These are phyloP conservation scores for Meripilus lineatus DNA, from an alignment of 1,284 basidiomycete species.

Conservation along the genomic window DNA sequence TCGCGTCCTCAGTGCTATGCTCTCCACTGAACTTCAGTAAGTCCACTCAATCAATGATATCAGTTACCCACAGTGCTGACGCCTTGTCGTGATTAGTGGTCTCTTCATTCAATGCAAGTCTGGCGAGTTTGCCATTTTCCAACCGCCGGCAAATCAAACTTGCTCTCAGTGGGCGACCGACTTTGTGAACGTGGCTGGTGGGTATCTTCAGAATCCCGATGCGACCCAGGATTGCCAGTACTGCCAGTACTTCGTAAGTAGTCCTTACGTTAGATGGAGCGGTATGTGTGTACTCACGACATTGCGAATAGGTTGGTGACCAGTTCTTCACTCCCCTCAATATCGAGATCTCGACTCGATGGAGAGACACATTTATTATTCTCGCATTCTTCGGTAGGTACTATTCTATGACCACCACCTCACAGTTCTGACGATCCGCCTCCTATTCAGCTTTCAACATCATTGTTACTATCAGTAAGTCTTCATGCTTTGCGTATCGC, in stretches of 20 bases:
- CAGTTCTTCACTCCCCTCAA: constrained; percentile 69
- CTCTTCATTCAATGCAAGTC: constrained; percentile 61
- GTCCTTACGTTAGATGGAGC: background rate
- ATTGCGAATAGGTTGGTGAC: constrained; percentile 45
- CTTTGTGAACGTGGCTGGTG: constrained; percentile 62
- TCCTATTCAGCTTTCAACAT: constrained; percentile 59
- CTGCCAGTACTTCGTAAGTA: constrained; percentile 54
- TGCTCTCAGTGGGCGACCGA: constrained; percentile 67
- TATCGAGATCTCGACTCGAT: constrained; percentile 61
- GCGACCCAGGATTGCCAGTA: constrained; percentile 65
- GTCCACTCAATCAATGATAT: constrained; percentile 1
- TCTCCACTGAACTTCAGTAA: constrained; percentile 77
- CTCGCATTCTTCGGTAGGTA: constrained; percentile 54
- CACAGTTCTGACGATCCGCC: background rate
- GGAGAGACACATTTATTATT: constrained; percentile 74
- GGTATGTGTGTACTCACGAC: constrained; percentile 5
- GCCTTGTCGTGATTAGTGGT: constrained; percentile 41
- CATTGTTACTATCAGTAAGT: constrained; percentile 59
- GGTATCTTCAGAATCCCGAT: constrained; percentile 75
- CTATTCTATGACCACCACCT: background rate
- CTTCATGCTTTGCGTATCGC: background rate
- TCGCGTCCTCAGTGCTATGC: constrained; percentile 67
- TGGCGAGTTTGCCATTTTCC: constrained; percentile 66
- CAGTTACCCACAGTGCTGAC: constrained; percentile 9
- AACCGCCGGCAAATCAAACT: constrained; percentile 71